Evolutionary conservation across 2,329 filamentous ascomycete genomes (phyloP), one percentile per base, ranked within the genome.

Genomic region (Bipolaris bicolor): DNA sequence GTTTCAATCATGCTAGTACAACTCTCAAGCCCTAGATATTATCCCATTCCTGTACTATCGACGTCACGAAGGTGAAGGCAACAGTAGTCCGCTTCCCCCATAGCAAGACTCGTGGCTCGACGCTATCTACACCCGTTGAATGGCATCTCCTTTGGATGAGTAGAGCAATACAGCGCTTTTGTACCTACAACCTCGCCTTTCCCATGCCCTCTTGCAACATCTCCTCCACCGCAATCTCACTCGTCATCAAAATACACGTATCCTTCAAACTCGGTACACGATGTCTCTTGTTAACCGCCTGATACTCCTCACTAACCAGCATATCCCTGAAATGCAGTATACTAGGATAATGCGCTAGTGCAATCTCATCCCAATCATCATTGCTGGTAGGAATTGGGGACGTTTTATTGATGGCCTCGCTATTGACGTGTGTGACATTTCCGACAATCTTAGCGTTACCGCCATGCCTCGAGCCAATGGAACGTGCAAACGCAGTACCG

Each of bases 321-420:
- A 87, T 88, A 67, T 86, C 84, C 41, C 82, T 82, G 66, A 88
- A 88, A 71, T 88, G 85, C 59, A 72, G 61, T 34, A 88, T 82
- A 49, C 81, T 86, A 3, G 86, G 86, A 72, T 88, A 88, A 75
- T 88, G 86, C 53, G 86, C 86, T 41, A 88, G 77, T 0, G 86
- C 86, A 59, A 89, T 80, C 73, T 89, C 86, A 69, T 88, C 83
- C 86, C 86, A 89, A 31, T 68, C 66, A 15, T 56, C 63, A 16
- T 64, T 66, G 52, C 50, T 37, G 2, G 34, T 45, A 2, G n/a
- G 31, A 5, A 24, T 50, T 41, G n/a, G 6, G 65, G 52, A 70
- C 64, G 50, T 29, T 24, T 40, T 62, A 7, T 49, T 6, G n/a
- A 46, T 52, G 0, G 48, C 7, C 7, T n/a, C 29, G 1, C 60